Evolutionary conservation across 768 basidiomycete genomes (phyloP).

Genomic region (Rhodocollybia butyracea): DNA sequence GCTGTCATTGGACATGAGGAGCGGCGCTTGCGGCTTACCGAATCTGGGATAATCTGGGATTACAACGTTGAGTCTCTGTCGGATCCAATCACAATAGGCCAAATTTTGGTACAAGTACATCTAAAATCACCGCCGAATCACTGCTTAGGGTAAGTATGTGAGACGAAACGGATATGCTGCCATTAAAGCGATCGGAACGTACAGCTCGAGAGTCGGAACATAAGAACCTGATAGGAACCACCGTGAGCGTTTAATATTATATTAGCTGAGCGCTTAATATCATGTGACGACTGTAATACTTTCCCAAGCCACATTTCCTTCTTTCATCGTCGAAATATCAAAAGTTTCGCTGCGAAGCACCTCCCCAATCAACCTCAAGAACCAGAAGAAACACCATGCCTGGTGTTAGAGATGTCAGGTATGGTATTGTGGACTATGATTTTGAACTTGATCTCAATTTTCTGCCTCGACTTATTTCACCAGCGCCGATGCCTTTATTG

Average conservation of each 20-base stretch:
- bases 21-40: too few relatives aligned
- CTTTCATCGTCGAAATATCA: background rate
- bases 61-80: too few relatives aligned
- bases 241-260: background rate
- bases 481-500: conserved; percentile 92
- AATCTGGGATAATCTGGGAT: too few relatives aligned
- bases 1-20: too few relatives aligned
- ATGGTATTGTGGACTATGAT: conserved; percentile 16
- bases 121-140: too few relatives aligned
- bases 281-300: background rate
- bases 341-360: conserved; percentile 10
- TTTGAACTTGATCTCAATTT: background rate
- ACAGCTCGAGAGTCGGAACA: too few relatives aligned
- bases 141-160: too few relatives aligned
- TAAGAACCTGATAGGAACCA: too few relatives aligned
- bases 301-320: background rate
- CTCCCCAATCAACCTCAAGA: conserved; percentile 46
- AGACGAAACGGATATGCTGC: too few relatives aligned
- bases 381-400: conserved; percentile 58
- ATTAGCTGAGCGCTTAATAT: background rate
- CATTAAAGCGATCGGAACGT: too few relatives aligned
- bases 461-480: conserved; percentile 3
- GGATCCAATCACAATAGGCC: too few relatives aligned
- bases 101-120: too few relatives aligned
- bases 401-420: conserved; percentile 83